Evolutionary conservation across 495 filamentous ascomycete species (phyloP).

Genomic region (Aspergillus panamensis): DNA sequence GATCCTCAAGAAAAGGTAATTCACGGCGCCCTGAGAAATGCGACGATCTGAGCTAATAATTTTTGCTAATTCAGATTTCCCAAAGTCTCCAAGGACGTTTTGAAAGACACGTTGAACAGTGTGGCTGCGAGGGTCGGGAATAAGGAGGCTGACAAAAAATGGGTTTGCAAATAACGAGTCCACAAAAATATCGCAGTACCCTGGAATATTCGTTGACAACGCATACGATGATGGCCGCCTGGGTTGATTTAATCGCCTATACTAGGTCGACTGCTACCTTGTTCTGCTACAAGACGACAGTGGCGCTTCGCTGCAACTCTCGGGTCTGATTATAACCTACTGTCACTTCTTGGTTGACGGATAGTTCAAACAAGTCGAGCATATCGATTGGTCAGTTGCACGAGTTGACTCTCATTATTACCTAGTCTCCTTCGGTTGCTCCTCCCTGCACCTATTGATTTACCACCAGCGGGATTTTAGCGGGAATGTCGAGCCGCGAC

Average conservation of each 20-base stretch:
- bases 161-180: constrained; percentile 42
- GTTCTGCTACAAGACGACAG: not conserved
- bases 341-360: not conserved
- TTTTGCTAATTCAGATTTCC: constrained; percentile 53
- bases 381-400: not conserved
- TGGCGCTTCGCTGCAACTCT: no score
- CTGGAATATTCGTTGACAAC: not conserved
- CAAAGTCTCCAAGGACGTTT: constrained; percentile 63
- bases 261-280: not conserved
- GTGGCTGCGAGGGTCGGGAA: constrained; percentile 64
- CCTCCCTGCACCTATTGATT: not conserved
- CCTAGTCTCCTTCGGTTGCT: not conserved
- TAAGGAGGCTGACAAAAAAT: constrained; percentile 61
- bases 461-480: not conserved
- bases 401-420: not conserved
- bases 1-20: constrained; percentile 63
- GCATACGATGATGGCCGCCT: not conserved
- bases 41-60: constrained; percentile 11
- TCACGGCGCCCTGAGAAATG: not conserved
- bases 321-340: not conserved
- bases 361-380: not conserved
- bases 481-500: not conserved
- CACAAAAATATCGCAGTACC: not conserved
- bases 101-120: constrained; percentile 68
- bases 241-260: not conserved